phyloP scores from a whole-genome alignment of 140 eudicot species.

The Flaveria floridana region DNA sequence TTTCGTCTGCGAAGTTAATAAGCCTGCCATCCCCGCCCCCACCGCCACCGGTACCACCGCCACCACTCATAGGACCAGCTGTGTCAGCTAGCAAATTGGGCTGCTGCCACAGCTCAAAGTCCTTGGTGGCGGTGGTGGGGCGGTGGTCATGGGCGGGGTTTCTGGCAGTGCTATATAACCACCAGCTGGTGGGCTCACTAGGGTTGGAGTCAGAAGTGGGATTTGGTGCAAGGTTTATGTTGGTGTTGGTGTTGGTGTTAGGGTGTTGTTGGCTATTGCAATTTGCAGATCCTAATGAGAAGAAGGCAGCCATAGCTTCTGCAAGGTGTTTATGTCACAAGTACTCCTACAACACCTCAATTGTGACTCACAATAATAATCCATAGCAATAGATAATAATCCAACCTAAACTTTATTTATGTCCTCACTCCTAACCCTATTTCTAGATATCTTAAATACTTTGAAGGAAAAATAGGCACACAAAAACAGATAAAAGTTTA shows the following conservation, averaged over 20 bases:
- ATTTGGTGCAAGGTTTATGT: constrained; percentile 21
- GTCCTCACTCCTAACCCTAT: constrained; percentile 35
- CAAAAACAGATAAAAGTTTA: neutral
- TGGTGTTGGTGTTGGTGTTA: constrained; percentile 18
- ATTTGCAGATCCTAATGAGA: constrained; percentile 66
- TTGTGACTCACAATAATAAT: constrained; percentile 47
- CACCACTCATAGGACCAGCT: constrained; percentile 19
- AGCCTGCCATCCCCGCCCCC: constrained; percentile 35
- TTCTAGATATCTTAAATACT: constrained; percentile 30
- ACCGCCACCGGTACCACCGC: constrained; percentile 31
- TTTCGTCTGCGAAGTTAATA: constrained; percentile 36
- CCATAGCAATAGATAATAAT: constrained; percentile 46
- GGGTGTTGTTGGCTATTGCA: constrained; percentile 31
- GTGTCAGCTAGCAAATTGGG: constrained; percentile 36
- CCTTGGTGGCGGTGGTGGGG: constrained; percentile 37
- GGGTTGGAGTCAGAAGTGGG: constrained; percentile 28
- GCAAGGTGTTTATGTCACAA: constrained; percentile 24
- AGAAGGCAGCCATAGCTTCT: constrained; percentile 69
- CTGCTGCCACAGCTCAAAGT: constrained; percentile 79
- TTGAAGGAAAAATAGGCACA: neutral
- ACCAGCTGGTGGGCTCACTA: constrained; percentile 44
- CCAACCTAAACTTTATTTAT: constrained; percentile 37
- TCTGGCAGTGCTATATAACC: constrained; percentile 39
- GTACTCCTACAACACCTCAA: constrained; percentile 40
- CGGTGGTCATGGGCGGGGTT: constrained; percentile 27